Evolutionary conservation across 345 rosid species (phyloP).

Genomic region (Alliaria petiolata): DNA sequence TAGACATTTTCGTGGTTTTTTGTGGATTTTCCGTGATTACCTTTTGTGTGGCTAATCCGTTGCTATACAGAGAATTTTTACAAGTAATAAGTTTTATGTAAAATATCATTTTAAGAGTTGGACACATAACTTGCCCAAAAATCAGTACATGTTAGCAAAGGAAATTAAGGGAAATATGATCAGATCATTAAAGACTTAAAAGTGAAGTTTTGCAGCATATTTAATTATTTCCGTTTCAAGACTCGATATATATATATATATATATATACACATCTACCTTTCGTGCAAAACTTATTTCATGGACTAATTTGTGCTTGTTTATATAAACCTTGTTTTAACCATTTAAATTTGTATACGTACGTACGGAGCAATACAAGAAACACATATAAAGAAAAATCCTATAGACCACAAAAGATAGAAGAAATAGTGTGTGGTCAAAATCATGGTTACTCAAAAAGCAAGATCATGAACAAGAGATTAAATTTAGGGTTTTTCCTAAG

Average conservation of each 20-base stretch:
- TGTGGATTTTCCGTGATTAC: too few relatives aligned
- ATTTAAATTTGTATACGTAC: slow-evolving; percentile 33
- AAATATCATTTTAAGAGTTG: background rate
- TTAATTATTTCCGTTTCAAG: slow-evolving; percentile 9
- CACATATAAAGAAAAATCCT: slow-evolving; percentile 33
- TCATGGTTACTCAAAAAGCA: slow-evolving; percentile 33
- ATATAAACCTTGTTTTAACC: slow-evolving; percentile 28
- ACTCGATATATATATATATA: too few relatives aligned
- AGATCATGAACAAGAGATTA: slow-evolving; percentile 24
- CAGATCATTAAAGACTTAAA: background rate
- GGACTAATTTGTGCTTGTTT: slow-evolving; percentile 30
- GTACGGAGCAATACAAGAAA: slow-evolving; percentile 32
- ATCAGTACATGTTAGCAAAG: background rate
- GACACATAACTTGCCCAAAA: background rate
- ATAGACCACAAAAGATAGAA: slow-evolving; percentile 28
- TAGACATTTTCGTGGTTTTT: too few relatives aligned
- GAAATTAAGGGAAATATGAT: background rate
- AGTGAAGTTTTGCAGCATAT: background rate
- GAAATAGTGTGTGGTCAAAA: slow-evolving; percentile 34
- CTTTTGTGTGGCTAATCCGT: too few relatives aligned
- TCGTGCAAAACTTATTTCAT: slow-evolving; percentile 34
- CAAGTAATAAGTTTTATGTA: too few relatives aligned
- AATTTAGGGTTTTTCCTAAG: slow-evolving; percentile 33
- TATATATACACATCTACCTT: background rate
- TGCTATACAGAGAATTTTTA: too few relatives aligned